A percentile compares a stretch with the other conserved stretches of the same genome.
These are phyloP conservation scores for Flaveria ramosissima DNA, from an alignment of 129 eudicot species.

Conservation along the genomic window DNA sequence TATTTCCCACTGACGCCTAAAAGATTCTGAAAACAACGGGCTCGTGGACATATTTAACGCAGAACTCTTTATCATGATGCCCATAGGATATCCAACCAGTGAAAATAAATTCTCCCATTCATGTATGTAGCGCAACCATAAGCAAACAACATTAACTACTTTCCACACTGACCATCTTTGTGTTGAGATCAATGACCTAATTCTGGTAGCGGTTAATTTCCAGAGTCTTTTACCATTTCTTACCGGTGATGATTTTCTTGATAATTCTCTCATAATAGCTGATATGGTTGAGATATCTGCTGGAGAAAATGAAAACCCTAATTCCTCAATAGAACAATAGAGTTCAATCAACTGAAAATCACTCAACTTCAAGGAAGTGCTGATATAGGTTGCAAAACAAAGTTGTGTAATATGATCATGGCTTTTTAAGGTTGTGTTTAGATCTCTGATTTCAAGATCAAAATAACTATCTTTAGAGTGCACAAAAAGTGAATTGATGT, in stretches of 20 bases:
- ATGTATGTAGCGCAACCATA: conserved; percentile 63
- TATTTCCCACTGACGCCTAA: conserved; percentile 49
- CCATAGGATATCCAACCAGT: conserved; percentile 64
- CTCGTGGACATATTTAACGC: conserved; percentile 44
- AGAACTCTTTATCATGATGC: conserved; percentile 44
- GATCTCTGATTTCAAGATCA: conserved; percentile 45
- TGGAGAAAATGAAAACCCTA: conserved; percentile 66
- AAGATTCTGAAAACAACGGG: conserved; percentile 40
- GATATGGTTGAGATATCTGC: conserved; percentile 47
- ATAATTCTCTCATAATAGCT: conserved; percentile 35
- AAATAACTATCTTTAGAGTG: conserved; percentile 52
- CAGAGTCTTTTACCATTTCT: conserved; percentile 84
- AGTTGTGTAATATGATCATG: conserved; percentile 40
- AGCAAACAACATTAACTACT: conserved; percentile 42
- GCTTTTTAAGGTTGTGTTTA: conserved; percentile 50
- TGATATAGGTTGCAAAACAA: conserved; percentile 47
- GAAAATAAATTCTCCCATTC: conserved; percentile 58
- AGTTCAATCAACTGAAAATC: conserved; percentile 57
- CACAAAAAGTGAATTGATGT: conserved; percentile 52
- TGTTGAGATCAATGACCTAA: conserved; percentile 47
- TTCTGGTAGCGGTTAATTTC: conserved; percentile 65
- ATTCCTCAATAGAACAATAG: conserved; percentile 49
- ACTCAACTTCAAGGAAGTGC: conserved; percentile 42
- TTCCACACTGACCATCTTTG: conserved; percentile 54
- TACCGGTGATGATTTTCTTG: conserved; percentile 36